phyloP scores from a whole-genome alignment of 257 asterid genomes.

The Jasminum sambac region DNA sequence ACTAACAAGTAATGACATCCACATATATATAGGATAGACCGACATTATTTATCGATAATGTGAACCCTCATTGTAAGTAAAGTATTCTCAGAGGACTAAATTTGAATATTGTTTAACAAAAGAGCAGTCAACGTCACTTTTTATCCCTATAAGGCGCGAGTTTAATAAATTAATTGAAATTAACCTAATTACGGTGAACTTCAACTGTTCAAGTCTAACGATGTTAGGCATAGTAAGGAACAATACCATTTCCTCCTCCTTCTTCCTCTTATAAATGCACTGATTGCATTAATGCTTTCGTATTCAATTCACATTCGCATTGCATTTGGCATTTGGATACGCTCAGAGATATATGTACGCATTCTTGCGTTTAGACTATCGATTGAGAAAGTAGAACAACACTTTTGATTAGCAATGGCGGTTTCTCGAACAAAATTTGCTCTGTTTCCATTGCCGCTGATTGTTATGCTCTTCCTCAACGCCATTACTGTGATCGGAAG shows the following conservation, averaged over 20 bases:
- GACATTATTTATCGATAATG: no score
- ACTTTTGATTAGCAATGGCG: not conserved
- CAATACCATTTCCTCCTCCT: not conserved
- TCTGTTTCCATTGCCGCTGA: constrained; percentile 3
- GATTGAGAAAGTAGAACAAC: not conserved
- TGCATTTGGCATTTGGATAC: not conserved
- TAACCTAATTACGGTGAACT: not conserved
- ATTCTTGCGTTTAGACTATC: not conserved
- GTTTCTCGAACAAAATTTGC: not conserved
- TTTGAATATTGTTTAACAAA: not conserved
- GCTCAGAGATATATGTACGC: not conserved
- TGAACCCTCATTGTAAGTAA: no score
- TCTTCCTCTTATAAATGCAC: not conserved
- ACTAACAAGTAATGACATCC: no score
- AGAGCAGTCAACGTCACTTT: not conserved
- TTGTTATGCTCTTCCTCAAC: not conserved
- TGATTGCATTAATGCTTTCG: not conserved
- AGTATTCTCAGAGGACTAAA: no score
- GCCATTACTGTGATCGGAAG: constrained; percentile 7
- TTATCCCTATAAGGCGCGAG: not conserved
- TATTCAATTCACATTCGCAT: not conserved
- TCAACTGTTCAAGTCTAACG: not conserved
- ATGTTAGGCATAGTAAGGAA: not conserved
- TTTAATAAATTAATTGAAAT: not conserved
- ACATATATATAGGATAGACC: no score